phyloP scores from a whole-genome alignment of 2,329 filamentous ascomycete species.

The Neopestalotiopsis rosae region DNA sequence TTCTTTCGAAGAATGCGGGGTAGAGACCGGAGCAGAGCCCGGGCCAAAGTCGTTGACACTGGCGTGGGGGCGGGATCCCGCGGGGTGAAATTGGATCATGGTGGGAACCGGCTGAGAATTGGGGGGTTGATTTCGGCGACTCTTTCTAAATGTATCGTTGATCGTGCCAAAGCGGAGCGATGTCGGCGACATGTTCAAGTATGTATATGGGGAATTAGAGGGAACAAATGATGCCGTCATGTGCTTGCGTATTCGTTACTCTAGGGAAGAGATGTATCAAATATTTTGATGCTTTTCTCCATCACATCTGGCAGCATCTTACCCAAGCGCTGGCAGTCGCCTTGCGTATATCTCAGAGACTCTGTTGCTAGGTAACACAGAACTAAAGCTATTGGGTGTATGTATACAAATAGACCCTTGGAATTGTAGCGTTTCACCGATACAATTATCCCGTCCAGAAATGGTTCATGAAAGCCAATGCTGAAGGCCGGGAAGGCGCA shows the following conservation, averaged over 20 bases:
- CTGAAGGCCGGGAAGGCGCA: slow-evolving; percentile 11
- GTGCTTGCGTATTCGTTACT: background rate
- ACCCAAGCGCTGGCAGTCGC: background rate
- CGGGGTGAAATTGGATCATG: background rate
- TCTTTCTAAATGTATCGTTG: background rate
- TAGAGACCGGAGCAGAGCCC: background rate
- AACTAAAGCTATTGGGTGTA: background rate
- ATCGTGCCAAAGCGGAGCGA: slow-evolving; percentile 9
- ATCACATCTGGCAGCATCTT: background rate
- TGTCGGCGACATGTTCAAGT: slow-evolving; percentile 5
- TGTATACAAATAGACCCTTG: background rate
- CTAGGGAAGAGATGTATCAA: too few species aligned
- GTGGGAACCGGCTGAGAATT: background rate
- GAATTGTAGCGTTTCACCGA: slow-evolving; percentile 6
- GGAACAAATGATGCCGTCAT: background rate
- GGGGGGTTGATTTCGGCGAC: slow-evolving; percentile 11
- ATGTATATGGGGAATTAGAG: background rate
- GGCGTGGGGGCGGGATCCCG: slow-evolving; percentile 12
- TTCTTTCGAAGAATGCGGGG: slow-evolving; percentile 5
- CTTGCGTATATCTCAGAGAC: background rate
- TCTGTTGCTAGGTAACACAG: background rate
- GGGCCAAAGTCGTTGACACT: background rate
- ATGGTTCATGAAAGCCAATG: background rate
- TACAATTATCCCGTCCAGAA: slow-evolving; percentile 18
- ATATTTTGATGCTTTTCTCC: background rate